Evolutionary conservation across 805 yeast species (phyloP), one percentile per base, ranked within the genome.

Genomic region (Yamadazyma endophytica): DNA sequence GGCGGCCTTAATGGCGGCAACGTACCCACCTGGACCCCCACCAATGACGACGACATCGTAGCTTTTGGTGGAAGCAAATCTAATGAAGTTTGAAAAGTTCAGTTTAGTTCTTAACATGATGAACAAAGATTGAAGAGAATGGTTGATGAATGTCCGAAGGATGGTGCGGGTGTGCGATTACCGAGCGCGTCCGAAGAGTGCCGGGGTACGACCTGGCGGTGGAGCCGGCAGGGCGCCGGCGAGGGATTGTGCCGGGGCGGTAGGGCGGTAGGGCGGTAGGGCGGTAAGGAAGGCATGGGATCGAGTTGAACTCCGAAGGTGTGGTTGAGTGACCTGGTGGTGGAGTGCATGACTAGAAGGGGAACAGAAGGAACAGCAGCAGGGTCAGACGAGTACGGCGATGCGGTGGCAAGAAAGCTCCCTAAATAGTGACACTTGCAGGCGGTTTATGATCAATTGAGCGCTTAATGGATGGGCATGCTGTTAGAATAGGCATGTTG

Each of bases 21-120:
- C 92, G 61, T 92, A 92, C 42, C 99, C 99, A 63, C 97, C 99
- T 47, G 99, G 99, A 37, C 99, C 99, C 51, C 97, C 97, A 48
- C 99, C 99, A 54, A 92, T 83, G 49, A 92, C 86, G 33, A 90
- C 95, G 33, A 92, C 77, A 54, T 92, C 97, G 58, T 86, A 92
- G 54, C 68, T 64, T 44, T 65, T 61, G 39, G 70, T 56, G 18
- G 70, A 64, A 37, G 58, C 60, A 46, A 46, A 57, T 54, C 72
- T 57, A 44, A 60, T 54, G 40, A 64, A 63, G 64, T 13, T 17
- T 8, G 33, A 18, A 14, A 13, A 11, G n/a, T 31, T 31, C 17
- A 30, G 25, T 24, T 36, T 30, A 21, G 38, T 26, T 47, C 54
- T 50, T 33, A 49, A 49, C 53, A 47, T 49, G 8, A n/a, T 9